Evolutionary conservation across 2,329 filamentous ascomycete species (phyloP), one percentile per base, ranked within the genome.

Genomic region (Teratosphaeriaceae sp.): DNA sequence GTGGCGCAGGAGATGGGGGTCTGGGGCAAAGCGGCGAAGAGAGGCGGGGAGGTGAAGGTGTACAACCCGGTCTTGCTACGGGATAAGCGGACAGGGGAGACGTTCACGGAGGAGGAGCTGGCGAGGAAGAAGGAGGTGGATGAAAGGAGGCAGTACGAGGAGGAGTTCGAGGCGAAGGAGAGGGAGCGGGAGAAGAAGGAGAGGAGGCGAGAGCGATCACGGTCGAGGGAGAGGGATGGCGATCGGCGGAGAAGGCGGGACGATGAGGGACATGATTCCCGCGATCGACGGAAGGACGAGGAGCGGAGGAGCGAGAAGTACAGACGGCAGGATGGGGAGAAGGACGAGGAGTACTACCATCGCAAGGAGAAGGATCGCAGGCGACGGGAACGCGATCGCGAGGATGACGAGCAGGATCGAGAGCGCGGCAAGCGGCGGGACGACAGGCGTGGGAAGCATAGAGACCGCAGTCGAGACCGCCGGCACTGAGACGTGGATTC

Each of bases 1-100:
- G 70, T 73, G 36, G 76, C 72, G 18, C 75, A 86, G 48, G 86
- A 94, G 53, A 68, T 94, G 15, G 87, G 85, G 1, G 82, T 79
- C 1, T 94, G 86, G 86, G 84, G 88, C 11, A 85, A 84, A 49
- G 65, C 70, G 8, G 71, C 73, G 12, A 74, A 72, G 64, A 68
- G 70, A 41, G 71, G 70, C 46, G 50, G 46, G 8, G 75, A 76
- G 44, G 76, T 77, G 56, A 72, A 72, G 45, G 67, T 76, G 5
- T 84, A 82, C 57, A 79, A 76, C 51, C 80, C 80, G 0, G 69
- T 84, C 2, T 64, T 79, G 41, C 66, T 83, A 62, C 68, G 71
- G 43, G 80, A 81, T 57, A 79, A 76, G 54, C 68, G 69, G 48
- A 84, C 80, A 0, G 80, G 80, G 11, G 76, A 82, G 63, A 66